Evolutionary conservation across 2,329 filamentous ascomycete genomes (phyloP), one percentile per base, ranked within the genome.

Genomic region (Septoria linicola): DNA sequence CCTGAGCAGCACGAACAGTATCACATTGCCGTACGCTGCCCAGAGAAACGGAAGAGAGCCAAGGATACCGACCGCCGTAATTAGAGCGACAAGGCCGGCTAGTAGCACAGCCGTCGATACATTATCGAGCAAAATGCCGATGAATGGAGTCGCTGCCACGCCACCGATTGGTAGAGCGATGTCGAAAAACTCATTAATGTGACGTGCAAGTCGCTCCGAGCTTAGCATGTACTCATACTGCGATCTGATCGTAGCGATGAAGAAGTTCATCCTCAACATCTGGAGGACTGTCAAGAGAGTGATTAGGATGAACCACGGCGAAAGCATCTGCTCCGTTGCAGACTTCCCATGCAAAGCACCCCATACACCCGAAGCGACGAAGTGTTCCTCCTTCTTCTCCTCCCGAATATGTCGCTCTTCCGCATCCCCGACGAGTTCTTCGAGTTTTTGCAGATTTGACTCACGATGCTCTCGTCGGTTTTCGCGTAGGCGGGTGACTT

Each of bases 141-240:
- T 92, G 63, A 96, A 89, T 0, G 90, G 90, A n/a, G 95, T 88
- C 0, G 88, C 84, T 13, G 89, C 62, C 21, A 96, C 80, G 2
- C 90, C 91, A 23, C 89, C 89, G 0, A 93, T 41, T 0, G 90
- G 91, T 2, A 96, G 77, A 16, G 89, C 83, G 23, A 88, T 72
- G 64, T 96, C 90, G 72, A 96, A 96, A 69, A 91, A 85, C 50
- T 85, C 78, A 72, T 95, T 96, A 65, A 95, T 79, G 51, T 79
- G 72, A 11, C 82, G 77, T 0, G 89, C 87, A 49, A 78, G 76
- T 1, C 73, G 68, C 52, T 76, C 73, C 10, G 82, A 82, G 34
- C 76, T 76, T 13, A 96, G 80, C n/a, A 96, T 80, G 63, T 83
- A 85, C 41, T 83, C 80, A 70, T 95, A 95, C 68, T 96, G 90